Evolutionary conservation across 2,329 filamentous ascomycete species (phyloP), one percentile per base, ranked within the genome.

Genomic region (Ampelomyces quisqualis): DNA sequence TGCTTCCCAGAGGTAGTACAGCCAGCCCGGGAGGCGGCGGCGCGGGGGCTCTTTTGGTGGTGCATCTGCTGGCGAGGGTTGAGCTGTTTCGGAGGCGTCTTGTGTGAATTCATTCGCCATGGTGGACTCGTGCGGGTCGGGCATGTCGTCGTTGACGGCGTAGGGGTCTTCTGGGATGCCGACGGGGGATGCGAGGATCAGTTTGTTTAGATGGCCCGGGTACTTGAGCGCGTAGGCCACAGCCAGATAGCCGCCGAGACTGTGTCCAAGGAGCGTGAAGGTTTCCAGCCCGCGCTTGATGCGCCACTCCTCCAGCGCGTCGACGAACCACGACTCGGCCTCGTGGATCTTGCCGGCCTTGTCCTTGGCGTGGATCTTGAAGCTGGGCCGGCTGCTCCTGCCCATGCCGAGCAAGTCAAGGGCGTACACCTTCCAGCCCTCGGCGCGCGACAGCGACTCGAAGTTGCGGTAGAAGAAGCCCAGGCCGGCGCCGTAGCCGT

Each of bases 401-500:
- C 91, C 91, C 88, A 96, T 96, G 43, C 91, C 91, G 11, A 96
- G 77, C 77, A 97, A 82, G 61, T 98, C 91, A n/a, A 98, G 74
- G 1, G 91, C 89, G 64, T 93, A 97, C 13, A 98, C 72, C 60
- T 88, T 90, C 83, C 93, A 94, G 19, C 90, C 90, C 19, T 78
- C 75, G 1, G 82, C 73, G 13, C 90, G 82, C 31, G 85, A 90
- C 22, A 98, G 72, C 5, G 85, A 82, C 68, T 98, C 93, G 46
- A 95, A 95, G 66, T 98, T 98, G 72, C 93, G 91, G 77, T 96
- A 98, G 76, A 95, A 98, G 71, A 98, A 97, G 15, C 91, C 93
- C 1, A 98, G 77, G 0, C 93, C 93, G 2, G 93, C 93, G 32
- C 93, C 93, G 68, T 98, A 98, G 47, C 93, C 93, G 65, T 98